Conservation (phyloP, 345 rosid species). For the Eucalyptus pauciflora region DNA sequence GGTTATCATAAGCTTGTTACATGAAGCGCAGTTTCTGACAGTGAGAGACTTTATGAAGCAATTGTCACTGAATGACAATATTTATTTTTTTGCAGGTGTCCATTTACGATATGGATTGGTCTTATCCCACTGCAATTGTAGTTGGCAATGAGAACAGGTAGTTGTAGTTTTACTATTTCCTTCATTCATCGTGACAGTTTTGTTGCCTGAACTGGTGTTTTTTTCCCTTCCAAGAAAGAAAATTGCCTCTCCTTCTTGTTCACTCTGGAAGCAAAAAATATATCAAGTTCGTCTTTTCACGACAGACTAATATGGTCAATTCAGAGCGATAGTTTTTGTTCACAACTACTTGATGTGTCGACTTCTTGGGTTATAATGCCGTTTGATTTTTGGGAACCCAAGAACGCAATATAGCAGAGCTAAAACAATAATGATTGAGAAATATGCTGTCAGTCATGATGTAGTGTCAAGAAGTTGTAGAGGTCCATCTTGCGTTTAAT, state of each 20-base stretch:
- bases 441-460: not conserved
- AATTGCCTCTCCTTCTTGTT: not conserved
- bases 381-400: not conserved
- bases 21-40: not conserved
- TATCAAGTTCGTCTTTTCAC: not conserved
- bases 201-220: not conserved
- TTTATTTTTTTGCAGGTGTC: conserved; percentile 36
- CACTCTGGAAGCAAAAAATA: not conserved
- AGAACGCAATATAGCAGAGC: not conserved
- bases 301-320: not conserved
- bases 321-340: not conserved
- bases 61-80: not conserved
- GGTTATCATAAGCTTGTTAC: not conserved
- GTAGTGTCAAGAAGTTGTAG: not conserved
- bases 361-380: not conserved
- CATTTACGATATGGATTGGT: conserved; percentile 93
- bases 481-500: not conserved
- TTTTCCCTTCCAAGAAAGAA: not conserved
- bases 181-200: not conserved
- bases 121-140: conserved; percentile 83
- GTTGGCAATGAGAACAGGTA: conserved; percentile 90
- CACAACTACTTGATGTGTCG: not conserved
- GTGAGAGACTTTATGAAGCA: not conserved
- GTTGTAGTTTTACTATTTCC: not conserved
- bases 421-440: not conserved